These are phyloP conservation scores for Nowakowskiella sp. DNA, from an alignment of 192 early-diverging fungal species.

Conservation along the genomic window DNA sequence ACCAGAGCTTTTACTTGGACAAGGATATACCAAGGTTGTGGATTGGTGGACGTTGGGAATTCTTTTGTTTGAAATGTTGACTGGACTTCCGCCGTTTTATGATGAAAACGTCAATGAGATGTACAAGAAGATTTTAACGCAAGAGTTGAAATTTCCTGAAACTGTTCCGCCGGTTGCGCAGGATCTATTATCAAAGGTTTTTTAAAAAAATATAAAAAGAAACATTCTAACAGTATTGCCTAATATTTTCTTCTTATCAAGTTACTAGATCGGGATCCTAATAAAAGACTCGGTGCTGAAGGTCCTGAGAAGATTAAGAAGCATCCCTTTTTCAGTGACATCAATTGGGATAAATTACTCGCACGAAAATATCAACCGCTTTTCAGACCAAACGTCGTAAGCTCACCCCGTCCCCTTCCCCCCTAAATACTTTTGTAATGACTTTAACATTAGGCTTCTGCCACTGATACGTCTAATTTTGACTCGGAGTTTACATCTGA, in stretches of 20 bases:
- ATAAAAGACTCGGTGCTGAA: constrained; percentile 64
- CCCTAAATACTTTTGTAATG: constrained; percentile 2
- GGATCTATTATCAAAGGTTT: constrained; percentile 37
- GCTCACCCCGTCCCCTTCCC: constrained; percentile 10
- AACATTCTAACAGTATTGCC: not conserved
- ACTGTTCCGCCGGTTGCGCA: constrained; percentile 22
- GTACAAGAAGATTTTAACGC: constrained; percentile 79
- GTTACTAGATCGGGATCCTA: constrained; percentile 73
- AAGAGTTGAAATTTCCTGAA: constrained; percentile 65
- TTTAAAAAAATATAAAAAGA: not conserved
- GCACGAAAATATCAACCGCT: constrained; percentile 87
- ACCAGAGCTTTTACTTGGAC: constrained; percentile 71
- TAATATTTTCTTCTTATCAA: too few species aligned
- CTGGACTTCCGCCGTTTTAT: constrained; percentile 76
- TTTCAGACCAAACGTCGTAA: constrained; percentile 80
- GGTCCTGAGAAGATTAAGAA: constrained; percentile 87
- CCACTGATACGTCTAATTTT: constrained; percentile 94
- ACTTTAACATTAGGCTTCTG: constrained; percentile 40
- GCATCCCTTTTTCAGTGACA: constrained; percentile 79
- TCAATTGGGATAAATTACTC: constrained; percentile 84
- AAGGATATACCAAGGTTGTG: constrained; percentile 80
- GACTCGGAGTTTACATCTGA: constrained; percentile 98
- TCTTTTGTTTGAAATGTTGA: constrained; percentile 60
- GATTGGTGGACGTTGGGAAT: constrained; percentile 98
- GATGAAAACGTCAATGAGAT: constrained; percentile 92